Evolutionary conservation across 768 basidiomycete genomes (phyloP), one percentile per base, ranked within the genome.

Genomic region (Guyanaporus albipodus): DNA sequence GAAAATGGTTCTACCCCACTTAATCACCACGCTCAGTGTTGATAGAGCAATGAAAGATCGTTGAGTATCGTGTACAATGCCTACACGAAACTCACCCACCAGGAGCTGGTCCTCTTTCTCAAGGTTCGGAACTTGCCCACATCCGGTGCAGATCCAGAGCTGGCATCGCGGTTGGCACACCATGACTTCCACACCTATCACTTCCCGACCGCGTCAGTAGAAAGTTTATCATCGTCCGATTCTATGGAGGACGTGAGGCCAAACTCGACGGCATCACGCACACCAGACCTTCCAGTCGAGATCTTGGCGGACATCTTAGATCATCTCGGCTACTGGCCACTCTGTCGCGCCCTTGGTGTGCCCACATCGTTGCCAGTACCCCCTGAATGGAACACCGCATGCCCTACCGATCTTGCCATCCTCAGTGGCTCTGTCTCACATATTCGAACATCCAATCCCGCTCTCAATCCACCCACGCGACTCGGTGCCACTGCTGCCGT

Each of bases 321-420:
- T 48, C 78, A 85, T 54, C 64, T 89, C 8, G 87, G 84, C 12
- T 84, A 90, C 62, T 94, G 90, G 88, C 86, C 91, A 56, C 80
- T 94, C 8, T 73, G 83, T 11, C 83, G 80, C 49, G 83, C 91
- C 12, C 78, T 92, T 28, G 80, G 83, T 17, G 70, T 91, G 1
- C 85, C 83, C 10, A 87, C 87, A 6, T 79, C 79, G 8, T 63
- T 92, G 0, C 66, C 77, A 5, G 74, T 72, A 22, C 88, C 89
- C 9, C 65, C 71, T 6, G 81, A 83, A 19, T 94, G 91, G 91
- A 70, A 69, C 38, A 77, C 77, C 33, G 86, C 91, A 7, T 79
- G 83, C 17, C 58, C 67, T 22, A 82, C 79, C 6, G 91, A 94
- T 67, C 67, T 77, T 40, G 83, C 85, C 19, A 83, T 92, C 64